Conservation (phyloP, 768 basidiomycete species). For the Lactifluus subvellereus region DNA sequence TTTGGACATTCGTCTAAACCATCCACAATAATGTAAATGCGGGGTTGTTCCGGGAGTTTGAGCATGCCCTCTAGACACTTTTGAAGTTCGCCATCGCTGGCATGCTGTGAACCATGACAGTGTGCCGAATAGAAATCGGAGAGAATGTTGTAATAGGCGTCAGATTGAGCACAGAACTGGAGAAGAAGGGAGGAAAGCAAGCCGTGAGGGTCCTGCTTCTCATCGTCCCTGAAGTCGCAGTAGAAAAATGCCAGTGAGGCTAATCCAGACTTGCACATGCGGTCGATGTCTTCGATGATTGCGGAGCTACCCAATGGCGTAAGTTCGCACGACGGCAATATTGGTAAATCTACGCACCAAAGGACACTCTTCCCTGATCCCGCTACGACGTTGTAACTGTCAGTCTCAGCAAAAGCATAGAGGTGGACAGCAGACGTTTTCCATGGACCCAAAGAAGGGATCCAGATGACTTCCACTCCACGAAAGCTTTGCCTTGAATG, state of each 20-base stretch:
- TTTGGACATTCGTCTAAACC: slow-evolving; percentile 6
- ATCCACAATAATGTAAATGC: slow-evolving; percentile 4
- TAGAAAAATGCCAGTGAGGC: too few relatives aligned
- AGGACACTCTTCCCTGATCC: slow-evolving; percentile 8
- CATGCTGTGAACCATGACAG: background rate
- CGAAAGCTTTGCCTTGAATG: too few relatives aligned
- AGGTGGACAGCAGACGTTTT: background rate
- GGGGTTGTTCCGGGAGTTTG: background rate
- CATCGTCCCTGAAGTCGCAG: too few relatives aligned
- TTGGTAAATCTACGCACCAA: background rate
- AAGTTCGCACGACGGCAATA: background rate
- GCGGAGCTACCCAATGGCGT: background rate
- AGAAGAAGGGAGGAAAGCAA: slow-evolving; percentile 4
- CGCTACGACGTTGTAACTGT: background rate
- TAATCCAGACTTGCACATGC: too few relatives aligned
- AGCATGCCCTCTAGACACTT: background rate
- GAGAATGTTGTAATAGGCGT: background rate
- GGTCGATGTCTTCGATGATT: background rate
- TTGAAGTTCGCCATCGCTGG: background rate
- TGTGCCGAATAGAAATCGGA: background rate
- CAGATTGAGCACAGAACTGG: slow-evolving; percentile 2
- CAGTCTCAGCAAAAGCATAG: background rate
- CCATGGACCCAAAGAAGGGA: background rate
- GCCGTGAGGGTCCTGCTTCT: background rate
- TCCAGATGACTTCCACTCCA: too few relatives aligned